These are phyloP conservation scores for Lipomyces chichibuensis DNA, from an alignment of 805 yeast species.

Conservation along the genomic window DNA sequence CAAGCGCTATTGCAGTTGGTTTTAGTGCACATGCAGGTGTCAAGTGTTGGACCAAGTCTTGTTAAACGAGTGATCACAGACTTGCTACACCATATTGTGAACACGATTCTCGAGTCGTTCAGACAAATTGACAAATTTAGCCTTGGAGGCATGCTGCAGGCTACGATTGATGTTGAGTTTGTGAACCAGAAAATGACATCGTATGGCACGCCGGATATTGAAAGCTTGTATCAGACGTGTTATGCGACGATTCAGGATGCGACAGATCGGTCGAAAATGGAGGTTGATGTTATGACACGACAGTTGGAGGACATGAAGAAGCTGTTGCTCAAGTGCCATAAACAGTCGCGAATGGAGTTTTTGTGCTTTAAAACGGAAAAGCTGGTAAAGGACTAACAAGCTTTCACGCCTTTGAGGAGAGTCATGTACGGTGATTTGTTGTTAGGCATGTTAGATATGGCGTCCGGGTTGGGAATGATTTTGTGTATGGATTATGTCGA, in stretches of 20 bases:
- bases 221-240: constrained; percentile 21
- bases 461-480: neutral
- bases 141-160: constrained; percentile 54
- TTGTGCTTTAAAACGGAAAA: constrained; percentile 30
- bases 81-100: constrained; percentile 49
- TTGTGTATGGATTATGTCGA: neutral
- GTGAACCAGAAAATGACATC: constrained; percentile 40
- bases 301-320: constrained; percentile 34
- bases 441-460: neutral
- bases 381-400: neutral
- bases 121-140: constrained; percentile 53
- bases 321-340: constrained; percentile 25
- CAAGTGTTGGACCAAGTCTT: constrained; percentile 53
- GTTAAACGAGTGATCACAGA: constrained; percentile 53
- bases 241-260: constrained; percentile 34
- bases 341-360: constrained; percentile 30
- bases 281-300: constrained; percentile 24
- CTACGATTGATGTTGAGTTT: constrained; percentile 58
- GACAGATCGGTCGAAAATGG: constrained; percentile 26
- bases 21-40: constrained; percentile 56
- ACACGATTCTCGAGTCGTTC: constrained; percentile 47
- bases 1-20: constrained; percentile 55
- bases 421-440: neutral
- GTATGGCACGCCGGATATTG: constrained; percentile 28
- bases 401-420: neutral